Base-by-base conservation (phyloP, 345 rosid genomes). In the Bruguiera parviflora region DNA sequence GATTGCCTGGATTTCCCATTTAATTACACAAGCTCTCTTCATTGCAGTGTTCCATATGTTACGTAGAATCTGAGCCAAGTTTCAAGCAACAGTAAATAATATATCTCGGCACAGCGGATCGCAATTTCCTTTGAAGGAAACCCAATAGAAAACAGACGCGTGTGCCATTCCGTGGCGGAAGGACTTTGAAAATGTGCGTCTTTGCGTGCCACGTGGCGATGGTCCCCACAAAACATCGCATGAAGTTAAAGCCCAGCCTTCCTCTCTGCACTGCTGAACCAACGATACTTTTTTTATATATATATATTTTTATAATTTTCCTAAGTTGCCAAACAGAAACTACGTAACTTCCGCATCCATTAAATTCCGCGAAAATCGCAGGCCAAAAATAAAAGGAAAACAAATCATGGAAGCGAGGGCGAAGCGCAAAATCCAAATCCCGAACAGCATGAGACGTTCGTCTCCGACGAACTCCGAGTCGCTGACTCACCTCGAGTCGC, bases 391-490 rank as follows among this genome's bases (percentile, higher is more conserved):
- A 53, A 43, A 21, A 61, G 11, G 6, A 21, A 43, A 22, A 19
- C 22, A n/a, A 32, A 27, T 8, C n/a, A 28, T 63, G 67, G 66
- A 63, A 20, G 7, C 65, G 56, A 63, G 63, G 33, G 8, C 66
- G 24, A 73, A 65, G 55, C 61, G 49, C 11, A 72, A 52, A 51
- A 65, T 61, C 46, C 64, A 65, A 57, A n/a, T 52, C 49, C 73
- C 76, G 65, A 65, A 8, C 37, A 63, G 33, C 70, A 84, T 88
- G 91, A 91, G 80, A 68, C 89, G 86, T 39, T 83, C 92, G 0
- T 76, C 84, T 0, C 92, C 99, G 13, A 82, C 88, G 18, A 85
- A 84, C 78, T 87, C 94, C 29, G 93, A 87, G 27, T 60, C 68
- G 56, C 78, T 0, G 70, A 61, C 62, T 52, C 79, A 73, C 65